A percentile compares a stretch with the other conserved stretches of the same genome.
Conservation (phyloP, 2,329 filamentous ascomycete genomes). For the Triangularia verruculosa region DNA sequence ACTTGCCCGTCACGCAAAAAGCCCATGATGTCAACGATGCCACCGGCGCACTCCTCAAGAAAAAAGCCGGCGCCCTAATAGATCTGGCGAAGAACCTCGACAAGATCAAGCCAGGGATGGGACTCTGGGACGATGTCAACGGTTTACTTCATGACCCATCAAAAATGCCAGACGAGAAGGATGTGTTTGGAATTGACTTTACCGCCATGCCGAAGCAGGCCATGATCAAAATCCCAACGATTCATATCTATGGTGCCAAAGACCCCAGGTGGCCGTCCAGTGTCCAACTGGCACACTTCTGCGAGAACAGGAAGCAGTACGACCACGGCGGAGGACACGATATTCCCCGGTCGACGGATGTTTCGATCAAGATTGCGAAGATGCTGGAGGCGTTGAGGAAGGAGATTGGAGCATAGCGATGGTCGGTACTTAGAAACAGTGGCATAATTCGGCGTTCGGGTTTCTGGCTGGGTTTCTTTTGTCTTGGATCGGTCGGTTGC, state of each 20-base stretch:
- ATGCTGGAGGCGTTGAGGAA: constrained; percentile 29
- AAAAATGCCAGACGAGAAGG: constrained; percentile 28
- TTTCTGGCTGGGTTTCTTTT: background rate
- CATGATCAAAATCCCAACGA: constrained; percentile 35
- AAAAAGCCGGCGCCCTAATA: constrained; percentile 29
- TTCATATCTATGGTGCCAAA: constrained; percentile 37
- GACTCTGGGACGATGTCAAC: constrained; percentile 36
- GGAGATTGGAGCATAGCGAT: constrained; percentile 11
- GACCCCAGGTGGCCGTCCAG: constrained; percentile 37
- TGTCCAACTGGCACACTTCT: constrained; percentile 37
- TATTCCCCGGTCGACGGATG: constrained; percentile 36
- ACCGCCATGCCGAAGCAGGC: constrained; percentile 32
- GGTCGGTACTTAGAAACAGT: background rate
- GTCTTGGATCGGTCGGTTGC: background rate
- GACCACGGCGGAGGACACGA: constrained; percentile 40
- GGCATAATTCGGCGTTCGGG: background rate
- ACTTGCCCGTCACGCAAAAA: constrained; percentile 32
- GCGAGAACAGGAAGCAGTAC: constrained; percentile 32
- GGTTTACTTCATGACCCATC: constrained; percentile 34
- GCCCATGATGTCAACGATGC: constrained; percentile 33
- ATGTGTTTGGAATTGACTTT: constrained; percentile 37
- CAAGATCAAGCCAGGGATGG: constrained; percentile 30
- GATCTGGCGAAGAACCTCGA: constrained; percentile 28
- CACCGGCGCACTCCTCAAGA: constrained; percentile 29
- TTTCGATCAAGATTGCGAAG: constrained; percentile 33